Evolutionary conservation across 306 rosid genomes (phyloP).

Genomic region (Arachis hypogaea): DNA sequence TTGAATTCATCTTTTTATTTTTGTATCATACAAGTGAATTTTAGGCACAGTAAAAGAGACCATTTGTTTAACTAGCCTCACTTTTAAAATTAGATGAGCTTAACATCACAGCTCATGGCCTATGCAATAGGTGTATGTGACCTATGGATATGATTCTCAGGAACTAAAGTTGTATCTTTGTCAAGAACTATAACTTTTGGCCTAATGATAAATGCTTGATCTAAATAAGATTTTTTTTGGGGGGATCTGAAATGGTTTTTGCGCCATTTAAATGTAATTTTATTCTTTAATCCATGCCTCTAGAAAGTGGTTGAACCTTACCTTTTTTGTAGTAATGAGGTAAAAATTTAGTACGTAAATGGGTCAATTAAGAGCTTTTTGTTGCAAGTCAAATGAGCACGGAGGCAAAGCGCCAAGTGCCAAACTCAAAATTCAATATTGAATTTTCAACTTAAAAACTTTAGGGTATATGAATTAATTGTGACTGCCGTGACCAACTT

Average conservation of each 20-base stretch:
- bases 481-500: constrained; percentile 18
- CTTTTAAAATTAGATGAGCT: too few relatives aligned
- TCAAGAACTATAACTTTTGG: background rate
- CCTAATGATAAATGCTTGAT: too few relatives aligned
- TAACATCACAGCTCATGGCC: too few relatives aligned
- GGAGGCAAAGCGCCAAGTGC: constrained; percentile 16
- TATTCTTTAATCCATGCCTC: background rate
- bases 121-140: too few relatives aligned
- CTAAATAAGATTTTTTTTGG: too few relatives aligned
- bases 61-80: too few relatives aligned
- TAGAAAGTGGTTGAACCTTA: background rate
- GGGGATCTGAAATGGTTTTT: too few relatives aligned
- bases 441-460: constrained; percentile 23
- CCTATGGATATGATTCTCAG: too few relatives aligned
- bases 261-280: too few relatives aligned
- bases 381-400: background rate
- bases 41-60: too few relatives aligned
- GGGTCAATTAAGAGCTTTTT: background rate
- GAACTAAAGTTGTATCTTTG: background rate
- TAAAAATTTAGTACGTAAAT: background rate
- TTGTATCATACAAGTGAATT: too few relatives aligned
- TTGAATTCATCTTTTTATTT: too few relatives aligned
- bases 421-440: constrained; percentile 30
- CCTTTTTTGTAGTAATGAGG: background rate
- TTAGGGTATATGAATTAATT: constrained; percentile 11